Evolutionary conservation across 139 green algal genomes (phyloP).

Genomic region (Gonium pectorale): DNA sequence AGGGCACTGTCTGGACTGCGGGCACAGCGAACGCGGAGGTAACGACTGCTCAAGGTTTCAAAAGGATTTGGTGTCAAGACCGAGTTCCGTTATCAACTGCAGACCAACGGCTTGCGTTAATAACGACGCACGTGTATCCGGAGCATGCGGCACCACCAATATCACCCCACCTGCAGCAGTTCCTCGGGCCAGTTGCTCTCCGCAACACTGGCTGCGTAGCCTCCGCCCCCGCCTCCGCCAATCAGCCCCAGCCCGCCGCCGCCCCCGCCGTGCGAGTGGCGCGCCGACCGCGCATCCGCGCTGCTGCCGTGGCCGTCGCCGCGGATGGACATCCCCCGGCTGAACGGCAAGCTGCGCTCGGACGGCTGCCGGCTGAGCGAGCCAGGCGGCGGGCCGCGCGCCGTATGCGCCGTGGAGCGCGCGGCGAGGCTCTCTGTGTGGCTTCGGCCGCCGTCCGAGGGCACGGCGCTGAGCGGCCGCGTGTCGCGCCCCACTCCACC

Average conservation of each 20-base stretch:
- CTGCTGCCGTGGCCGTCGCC: neutral
- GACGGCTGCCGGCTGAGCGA: slow-evolving; percentile 32
- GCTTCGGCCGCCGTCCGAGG: slow-evolving; percentile 39
- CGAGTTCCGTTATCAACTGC: too few species aligned
- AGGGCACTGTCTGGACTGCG: too few species aligned
- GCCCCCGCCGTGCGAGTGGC: slow-evolving; percentile 36
- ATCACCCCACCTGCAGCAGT: slow-evolving; percentile 52
- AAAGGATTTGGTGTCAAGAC: too few species aligned
- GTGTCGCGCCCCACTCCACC: neutral
- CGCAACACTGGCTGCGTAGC: slow-evolving; percentile 50
- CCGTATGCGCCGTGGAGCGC: neutral
- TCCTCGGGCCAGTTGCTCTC: slow-evolving; percentile 63
- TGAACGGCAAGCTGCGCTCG: slow-evolving; percentile 1
- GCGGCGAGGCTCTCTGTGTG: slow-evolving; percentile 15
- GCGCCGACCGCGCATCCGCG: neutral
- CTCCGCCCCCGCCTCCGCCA: neutral
- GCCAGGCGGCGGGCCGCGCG: neutral
- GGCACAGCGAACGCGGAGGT: too few species aligned
- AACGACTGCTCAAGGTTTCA: too few species aligned
- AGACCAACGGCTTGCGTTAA: too few species aligned
- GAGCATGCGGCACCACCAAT: neutral
- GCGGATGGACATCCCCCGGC: slow-evolving; percentile 11
- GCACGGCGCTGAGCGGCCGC: slow-evolving; percentile 12
- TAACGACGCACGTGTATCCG: too few species aligned
- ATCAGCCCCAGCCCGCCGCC: neutral